Evolutionary conservation across 768 basidiomycete genomes (phyloP), one percentile per base, ranked within the genome.

Genomic region (Paxillus rubicundulus): DNA sequence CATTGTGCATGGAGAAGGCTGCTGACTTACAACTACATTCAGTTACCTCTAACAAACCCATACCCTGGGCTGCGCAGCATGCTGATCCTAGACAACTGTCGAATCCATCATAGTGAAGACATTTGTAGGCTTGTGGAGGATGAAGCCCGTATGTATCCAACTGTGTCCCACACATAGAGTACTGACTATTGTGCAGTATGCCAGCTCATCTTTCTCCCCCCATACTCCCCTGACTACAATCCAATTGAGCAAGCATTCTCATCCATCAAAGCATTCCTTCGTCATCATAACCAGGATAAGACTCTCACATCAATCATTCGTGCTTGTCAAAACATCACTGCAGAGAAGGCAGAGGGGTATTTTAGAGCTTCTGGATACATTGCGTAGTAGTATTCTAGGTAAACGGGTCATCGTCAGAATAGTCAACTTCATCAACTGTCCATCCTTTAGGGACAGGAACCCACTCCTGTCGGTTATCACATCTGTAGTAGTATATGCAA

Each of bases 201-300:
- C 27, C 53, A 49, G 9, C 61, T 64, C 16, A 52, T 63, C 20
- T 66, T 58, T 43, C 54, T 69, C 2, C 66, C 69, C 2, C 67
- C 70, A 28, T 71, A 71, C 39, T 71, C 68, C 1, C 65, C 67
- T 0, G 59, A 71, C 45, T 62, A 54, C 28, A 66, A 71, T 24
- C 70, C 65, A 0, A 70, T 71, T 39, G 62, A 70, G 49, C 60
- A 66, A 46, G 64, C 65, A 3, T 70, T 64, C 30, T 66, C 62
- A 2, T 41, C 52, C 1, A 63, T 68, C 51, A 69, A 67, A 40
- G 39, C 60, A 9, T 43, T 54, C n/a, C 47, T 69, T 16, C 45
- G 45, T 17, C n/a, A 44, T 8, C 48, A 54, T 34, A 39, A 14
- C 12, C 7, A 30, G 17, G 37, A 52, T 20, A 37, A n/a, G 20